A percentile compares a stretch with the other conserved stretches of the same genome.
Conservation (phyloP, 192 early-diverging fungal genomes). For the Chytriomyces sp. region DNA sequence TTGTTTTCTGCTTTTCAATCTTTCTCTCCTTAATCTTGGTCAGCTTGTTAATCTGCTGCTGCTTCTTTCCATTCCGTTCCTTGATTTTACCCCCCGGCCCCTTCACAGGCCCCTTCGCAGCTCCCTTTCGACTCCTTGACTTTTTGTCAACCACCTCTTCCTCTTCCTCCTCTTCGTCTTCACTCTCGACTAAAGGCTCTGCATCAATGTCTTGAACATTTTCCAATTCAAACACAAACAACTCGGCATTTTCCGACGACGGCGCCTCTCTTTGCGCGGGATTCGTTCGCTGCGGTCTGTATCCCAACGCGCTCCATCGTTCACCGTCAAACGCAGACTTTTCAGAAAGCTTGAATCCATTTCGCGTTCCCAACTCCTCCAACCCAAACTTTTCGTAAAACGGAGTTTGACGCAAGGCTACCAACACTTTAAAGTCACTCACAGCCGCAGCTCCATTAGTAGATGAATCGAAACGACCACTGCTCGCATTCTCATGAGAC, state of each 20-base stretch:
- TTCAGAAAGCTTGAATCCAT: constrained; percentile 29
- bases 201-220: neutral
- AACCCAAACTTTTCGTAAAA: constrained; percentile 48
- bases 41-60: neutral
- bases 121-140: neutral
- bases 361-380: constrained; percentile 28
- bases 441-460: neutral
- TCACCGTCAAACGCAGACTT: constrained; percentile 39
- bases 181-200: neutral
- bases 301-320: constrained; percentile 44
- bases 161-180: constrained; percentile 15
- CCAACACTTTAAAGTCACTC: constrained; percentile 38
- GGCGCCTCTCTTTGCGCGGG: constrained; percentile 52
- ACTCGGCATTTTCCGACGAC: constrained; percentile 44
- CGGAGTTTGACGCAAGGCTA: constrained; percentile 47
- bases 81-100: neutral
- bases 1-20: neutral
- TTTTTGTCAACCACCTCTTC: neutral
- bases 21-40: neutral
- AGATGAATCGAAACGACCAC: neutral
- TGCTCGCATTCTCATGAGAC: neutral
- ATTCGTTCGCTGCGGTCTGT: constrained; percentile 49
- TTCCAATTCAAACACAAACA: constrained; percentile 41
- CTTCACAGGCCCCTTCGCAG: neutral
- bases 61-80: constrained; percentile 1